Evolutionary conservation across 2,329 filamentous ascomycete genomes (phyloP).

Genomic region (Trichoderma atroviride): DNA sequence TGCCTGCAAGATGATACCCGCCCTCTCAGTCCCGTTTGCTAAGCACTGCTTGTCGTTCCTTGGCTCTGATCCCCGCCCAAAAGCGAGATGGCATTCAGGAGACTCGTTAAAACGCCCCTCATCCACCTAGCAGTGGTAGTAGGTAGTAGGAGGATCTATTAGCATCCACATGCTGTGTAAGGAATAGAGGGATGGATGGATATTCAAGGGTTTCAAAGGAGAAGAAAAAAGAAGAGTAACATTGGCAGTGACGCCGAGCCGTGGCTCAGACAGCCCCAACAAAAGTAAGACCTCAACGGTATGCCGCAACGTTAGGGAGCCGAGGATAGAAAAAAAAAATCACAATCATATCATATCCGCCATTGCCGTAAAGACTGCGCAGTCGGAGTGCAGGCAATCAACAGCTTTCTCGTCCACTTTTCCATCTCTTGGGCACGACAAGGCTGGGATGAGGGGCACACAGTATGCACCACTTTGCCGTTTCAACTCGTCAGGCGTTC

Average conservation of each 20-base stretch:
- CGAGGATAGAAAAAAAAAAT: background rate
- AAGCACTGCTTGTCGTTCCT: background rate
- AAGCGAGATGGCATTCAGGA: background rate
- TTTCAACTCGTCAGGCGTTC: background rate
- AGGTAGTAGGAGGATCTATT: background rate
- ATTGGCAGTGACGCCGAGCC: background rate
- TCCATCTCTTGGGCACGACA: background rate
- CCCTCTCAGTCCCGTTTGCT: background rate
- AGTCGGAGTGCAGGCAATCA: background rate
- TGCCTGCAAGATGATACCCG: background rate
- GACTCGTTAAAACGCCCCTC: background rate
- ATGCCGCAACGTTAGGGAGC: background rate
- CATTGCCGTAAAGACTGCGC: background rate
- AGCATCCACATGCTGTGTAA: conserved; percentile 7
- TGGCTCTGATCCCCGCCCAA: background rate
- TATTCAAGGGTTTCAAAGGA: background rate
- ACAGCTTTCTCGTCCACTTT: background rate
- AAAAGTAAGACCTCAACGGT: background rate
- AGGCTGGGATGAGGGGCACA: background rate
- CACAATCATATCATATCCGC: conserved; percentile 7
- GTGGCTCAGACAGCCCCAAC: conserved; percentile 10
- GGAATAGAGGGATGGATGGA: background rate
- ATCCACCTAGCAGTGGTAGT: background rate
- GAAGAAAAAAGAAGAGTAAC: background rate
- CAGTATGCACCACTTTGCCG: background rate